Evolutionary conservation across 768 basidiomycete species (phyloP).

Genomic region (Coprinopsis cinerea): DNA sequence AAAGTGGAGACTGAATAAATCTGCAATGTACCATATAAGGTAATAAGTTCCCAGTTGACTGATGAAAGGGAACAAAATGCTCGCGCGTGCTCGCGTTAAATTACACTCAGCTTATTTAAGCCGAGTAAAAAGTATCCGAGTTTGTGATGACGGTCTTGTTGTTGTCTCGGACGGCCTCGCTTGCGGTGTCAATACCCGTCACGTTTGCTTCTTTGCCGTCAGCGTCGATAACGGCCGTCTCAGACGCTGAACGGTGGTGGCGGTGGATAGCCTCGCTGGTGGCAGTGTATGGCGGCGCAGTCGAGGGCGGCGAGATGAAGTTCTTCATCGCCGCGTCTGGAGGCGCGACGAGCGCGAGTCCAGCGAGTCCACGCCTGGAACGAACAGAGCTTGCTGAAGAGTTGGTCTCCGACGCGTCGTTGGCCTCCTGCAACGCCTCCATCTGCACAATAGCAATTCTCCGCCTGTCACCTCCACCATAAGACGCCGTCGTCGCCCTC

Average conservation of each 20-base stretch:
- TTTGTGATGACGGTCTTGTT: constrained; percentile 17
- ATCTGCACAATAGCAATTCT: constrained; percentile 63
- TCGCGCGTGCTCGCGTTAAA: too few species aligned
- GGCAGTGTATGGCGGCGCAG: constrained; percentile 36
- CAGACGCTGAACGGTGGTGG: neutral
- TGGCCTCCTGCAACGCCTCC: constrained; percentile 31
- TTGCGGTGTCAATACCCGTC: neutral
- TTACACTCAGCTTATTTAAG: too few species aligned
- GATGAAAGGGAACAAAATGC: too few species aligned
- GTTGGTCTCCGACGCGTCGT: constrained; percentile 19
- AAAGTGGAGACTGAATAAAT: too few species aligned
- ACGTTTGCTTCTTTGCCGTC: neutral
- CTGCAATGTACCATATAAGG: too few species aligned
- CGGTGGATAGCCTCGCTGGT: neutral
- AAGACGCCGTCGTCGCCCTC: constrained; percentile 49
- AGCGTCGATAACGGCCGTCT: neutral
- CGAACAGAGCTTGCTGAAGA: constrained; percentile 26
- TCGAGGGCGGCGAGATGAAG: constrained; percentile 48
- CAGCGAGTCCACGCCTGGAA: constrained; percentile 37
- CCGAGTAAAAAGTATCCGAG: constrained; percentile 1
- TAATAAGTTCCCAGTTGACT: too few species aligned
- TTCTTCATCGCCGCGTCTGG: constrained; percentile 56
- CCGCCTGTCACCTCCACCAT: constrained; percentile 58
- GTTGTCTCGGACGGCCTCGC: constrained; percentile 14
- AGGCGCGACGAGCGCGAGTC: constrained; percentile 66